Percentiles rank a stretch among this genome's conserved stretches.
Evolutionary conservation across 2,329 filamentous ascomycete genomes (phyloP).

Genomic region (Botrytis tulipae): DNA sequence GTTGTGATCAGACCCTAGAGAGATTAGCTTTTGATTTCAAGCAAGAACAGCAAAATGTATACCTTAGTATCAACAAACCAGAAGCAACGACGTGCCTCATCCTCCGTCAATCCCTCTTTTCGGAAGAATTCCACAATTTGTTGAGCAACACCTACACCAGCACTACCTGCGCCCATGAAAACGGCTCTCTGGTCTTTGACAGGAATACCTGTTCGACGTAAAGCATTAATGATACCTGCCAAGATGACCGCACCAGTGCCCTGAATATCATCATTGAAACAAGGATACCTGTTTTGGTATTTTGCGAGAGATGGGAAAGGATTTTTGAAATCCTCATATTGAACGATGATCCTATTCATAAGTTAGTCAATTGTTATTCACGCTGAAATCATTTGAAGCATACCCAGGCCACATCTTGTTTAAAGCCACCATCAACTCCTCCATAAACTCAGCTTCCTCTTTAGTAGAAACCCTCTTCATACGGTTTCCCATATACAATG

Average conservation of each 20-base stretch:
- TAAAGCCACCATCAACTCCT: slow-evolving; percentile 67
- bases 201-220: slow-evolving; percentile 64
- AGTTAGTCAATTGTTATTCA: slow-evolving; percentile 40
- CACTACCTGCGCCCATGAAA: slow-evolving; percentile 77
- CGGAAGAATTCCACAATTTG: slow-evolving; percentile 75
- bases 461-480: slow-evolving; percentile 65
- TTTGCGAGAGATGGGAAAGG: slow-evolving; percentile 58
- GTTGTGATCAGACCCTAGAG: slow-evolving; percentile 64
- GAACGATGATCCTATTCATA: slow-evolving; percentile 45
- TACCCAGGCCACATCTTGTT: slow-evolving; percentile 71
- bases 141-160: slow-evolving; percentile 81
- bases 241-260: slow-evolving; percentile 85
- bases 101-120: slow-evolving; percentile 64
- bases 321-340: slow-evolving; percentile 75
- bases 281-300: slow-evolving; percentile 72
- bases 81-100: slow-evolving; percentile 67
- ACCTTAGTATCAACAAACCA: slow-evolving; percentile 66
- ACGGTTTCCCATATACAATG: slow-evolving; percentile 74
- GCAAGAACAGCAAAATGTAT: not conserved
- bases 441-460: slow-evolving; percentile 73
- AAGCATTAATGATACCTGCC: slow-evolving; percentile 72
- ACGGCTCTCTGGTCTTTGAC: slow-evolving; percentile 69
- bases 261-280: slow-evolving; percentile 90
- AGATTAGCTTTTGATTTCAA: slow-evolving; percentile 7
- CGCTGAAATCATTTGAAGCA: slow-evolving; percentile 56